These are phyloP conservation scores for Voacanga thouarsii DNA, from an alignment of 257 asterid species.

Conservation along the genomic window DNA sequence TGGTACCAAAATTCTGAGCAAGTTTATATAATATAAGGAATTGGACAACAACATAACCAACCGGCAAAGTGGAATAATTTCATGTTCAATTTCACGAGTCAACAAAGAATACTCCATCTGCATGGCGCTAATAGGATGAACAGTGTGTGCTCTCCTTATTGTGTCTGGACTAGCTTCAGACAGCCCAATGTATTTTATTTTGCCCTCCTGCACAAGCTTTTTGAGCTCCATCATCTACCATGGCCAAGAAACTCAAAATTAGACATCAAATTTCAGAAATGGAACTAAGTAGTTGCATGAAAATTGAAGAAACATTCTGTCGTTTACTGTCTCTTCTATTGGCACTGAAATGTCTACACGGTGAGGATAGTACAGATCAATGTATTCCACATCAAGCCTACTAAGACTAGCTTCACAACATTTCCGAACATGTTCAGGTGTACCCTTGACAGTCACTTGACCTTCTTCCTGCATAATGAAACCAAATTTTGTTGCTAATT, in stretches of 20 bases:
- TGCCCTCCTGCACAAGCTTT: conserved; percentile 57
- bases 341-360: conserved; percentile 44
- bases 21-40: neutral
- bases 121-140: conserved; percentile 54
- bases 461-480: neutral
- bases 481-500: conserved; percentile 41
- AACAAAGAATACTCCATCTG: conserved; percentile 63
- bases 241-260: neutral
- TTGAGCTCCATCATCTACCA: conserved; percentile 46
- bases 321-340: conserved; percentile 49
- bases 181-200: conserved; percentile 47
- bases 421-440: conserved; percentile 39
- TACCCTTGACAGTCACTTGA: conserved; percentile 13
- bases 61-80: conserved; percentile 57
- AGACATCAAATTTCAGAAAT: neutral
- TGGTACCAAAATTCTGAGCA: too few species aligned
- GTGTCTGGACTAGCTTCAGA: conserved; percentile 58
- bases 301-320: neutral
- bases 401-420: conserved; percentile 53
- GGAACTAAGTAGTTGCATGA: neutral
- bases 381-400: conserved; percentile 50
- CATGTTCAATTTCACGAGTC: conserved; percentile 52
- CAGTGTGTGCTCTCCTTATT: conserved; percentile 50
- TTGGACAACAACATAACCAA: neutral
- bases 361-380: conserved; percentile 55